These are phyloP conservation scores for Acanthamoeba rhysodes DNA, from an alignment of 208 protist species.

Conservation along the genomic window DNA sequence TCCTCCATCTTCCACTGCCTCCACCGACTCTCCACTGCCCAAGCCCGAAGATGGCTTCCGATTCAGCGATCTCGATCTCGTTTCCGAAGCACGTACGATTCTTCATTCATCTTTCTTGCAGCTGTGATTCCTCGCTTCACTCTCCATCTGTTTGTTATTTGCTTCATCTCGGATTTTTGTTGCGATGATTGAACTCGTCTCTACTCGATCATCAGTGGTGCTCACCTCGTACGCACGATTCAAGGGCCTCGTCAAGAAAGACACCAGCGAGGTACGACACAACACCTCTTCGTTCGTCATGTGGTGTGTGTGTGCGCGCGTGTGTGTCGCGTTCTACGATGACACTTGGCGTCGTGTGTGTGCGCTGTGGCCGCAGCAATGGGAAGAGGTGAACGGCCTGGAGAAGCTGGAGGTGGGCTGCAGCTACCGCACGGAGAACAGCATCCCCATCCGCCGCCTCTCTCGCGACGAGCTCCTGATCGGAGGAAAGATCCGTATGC, in stretches of 20 bases:
- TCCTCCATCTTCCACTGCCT: not conserved
- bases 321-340: too few species aligned
- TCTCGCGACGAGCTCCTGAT: not conserved
- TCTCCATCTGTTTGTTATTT: too few species aligned
- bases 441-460: constrained; percentile 21
- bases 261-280: not conserved
- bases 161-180: too few species aligned
- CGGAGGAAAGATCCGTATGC: constrained; percentile 27
- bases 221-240: constrained; percentile 5
- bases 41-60: constrained; percentile 6
- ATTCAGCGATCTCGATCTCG: not conserved
- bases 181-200: too few species aligned
- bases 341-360: not conserved
- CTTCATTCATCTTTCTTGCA: not conserved
- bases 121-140: too few species aligned
- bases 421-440: constrained; percentile 13
- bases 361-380: not conserved
- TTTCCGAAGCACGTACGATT: not conserved
- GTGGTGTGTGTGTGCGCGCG: too few species aligned
- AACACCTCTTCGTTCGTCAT: not conserved
- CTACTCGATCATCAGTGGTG: not conserved
- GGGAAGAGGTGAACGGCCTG: not conserved
- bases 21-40: not conserved
- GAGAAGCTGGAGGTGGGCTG: constrained; percentile 12
- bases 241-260: constrained; percentile 4